Percentiles rank a stretch among this genome's conserved stretches.
Conservation (phyloP, 306 rosid species). For the Ceratonia siliqua region DNA sequence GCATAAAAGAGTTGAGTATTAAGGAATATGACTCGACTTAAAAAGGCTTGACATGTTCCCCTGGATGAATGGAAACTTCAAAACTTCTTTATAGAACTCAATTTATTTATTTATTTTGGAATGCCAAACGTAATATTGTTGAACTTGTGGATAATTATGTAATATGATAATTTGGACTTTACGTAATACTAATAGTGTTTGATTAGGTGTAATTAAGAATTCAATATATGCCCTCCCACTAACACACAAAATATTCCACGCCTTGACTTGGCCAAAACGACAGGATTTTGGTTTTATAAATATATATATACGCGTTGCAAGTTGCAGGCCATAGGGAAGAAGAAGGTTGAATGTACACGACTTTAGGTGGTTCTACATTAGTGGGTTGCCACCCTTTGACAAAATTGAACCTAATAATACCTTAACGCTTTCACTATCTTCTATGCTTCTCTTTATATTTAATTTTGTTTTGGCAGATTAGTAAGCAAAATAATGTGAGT, state of each 20-base stretch:
- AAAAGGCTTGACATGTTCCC: no score
- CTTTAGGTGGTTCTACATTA: constrained; percentile 26
- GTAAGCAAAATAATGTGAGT: no score
- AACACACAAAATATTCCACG: not conserved
- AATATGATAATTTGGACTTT: not conserved
- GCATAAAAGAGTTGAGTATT: no score
- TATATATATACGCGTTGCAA: not conserved
- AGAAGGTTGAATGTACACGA: not conserved
- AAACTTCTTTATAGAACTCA: no score
- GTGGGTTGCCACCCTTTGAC: not conserved
- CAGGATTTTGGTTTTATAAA: not conserved
- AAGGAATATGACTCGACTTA: no score
- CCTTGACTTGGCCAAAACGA: not conserved
- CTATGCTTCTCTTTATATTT: no score
- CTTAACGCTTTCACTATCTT: constrained; percentile 23
- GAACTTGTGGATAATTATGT: not conserved
- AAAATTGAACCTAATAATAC: not conserved
- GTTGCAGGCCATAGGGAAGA: not conserved
- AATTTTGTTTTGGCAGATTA: no score
- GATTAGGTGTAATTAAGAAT: not conserved
- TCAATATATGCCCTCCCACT: not conserved
- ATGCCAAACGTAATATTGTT: no score
- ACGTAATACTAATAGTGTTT: not conserved
- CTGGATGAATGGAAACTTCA: no score
- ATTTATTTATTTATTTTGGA: no score